Evolutionary conservation across 805 yeast species (phyloP).

Genomic region (Ogataea ramenticola): DNA sequence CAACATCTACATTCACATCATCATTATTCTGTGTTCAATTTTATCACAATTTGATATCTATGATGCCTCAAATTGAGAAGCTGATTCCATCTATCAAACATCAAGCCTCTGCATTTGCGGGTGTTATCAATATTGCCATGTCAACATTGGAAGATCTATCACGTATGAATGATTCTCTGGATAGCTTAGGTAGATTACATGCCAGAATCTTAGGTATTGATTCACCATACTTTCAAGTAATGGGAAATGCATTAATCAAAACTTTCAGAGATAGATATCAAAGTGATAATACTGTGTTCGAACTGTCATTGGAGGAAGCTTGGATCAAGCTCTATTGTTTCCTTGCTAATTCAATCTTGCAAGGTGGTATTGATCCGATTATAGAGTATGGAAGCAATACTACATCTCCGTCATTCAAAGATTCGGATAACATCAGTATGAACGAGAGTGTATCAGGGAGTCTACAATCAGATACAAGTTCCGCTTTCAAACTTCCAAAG

Average conservation of each 20-base stretch:
- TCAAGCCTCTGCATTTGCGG: constrained; percentile 77
- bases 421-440: background rate
- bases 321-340: constrained; percentile 69
- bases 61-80: constrained; percentile 54
- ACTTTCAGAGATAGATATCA: constrained; percentile 60
- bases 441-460: background rate
- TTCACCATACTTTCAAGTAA: constrained; percentile 55
- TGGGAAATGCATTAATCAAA: constrained; percentile 66
- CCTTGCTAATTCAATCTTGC: constrained; percentile 59
- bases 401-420: background rate
- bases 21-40: constrained; percentile 71
- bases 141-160: constrained; percentile 53
- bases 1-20: constrained; percentile 34
- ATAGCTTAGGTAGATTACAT: constrained; percentile 65
- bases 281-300: constrained; percentile 31
- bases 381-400: constrained; percentile 16
- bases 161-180: constrained; percentile 50
- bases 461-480: background rate
- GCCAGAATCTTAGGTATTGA: constrained; percentile 70
- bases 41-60: constrained; percentile 57
- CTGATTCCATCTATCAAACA: constrained; percentile 70
- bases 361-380: constrained; percentile 50
- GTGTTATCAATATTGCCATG: constrained; percentile 64
- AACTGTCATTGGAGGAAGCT: constrained; percentile 54
- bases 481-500: background rate